phyloP scores from a whole-genome alignment of 192 early-diverging fungal genomes.

The Allomyces macrogynus region DNA sequence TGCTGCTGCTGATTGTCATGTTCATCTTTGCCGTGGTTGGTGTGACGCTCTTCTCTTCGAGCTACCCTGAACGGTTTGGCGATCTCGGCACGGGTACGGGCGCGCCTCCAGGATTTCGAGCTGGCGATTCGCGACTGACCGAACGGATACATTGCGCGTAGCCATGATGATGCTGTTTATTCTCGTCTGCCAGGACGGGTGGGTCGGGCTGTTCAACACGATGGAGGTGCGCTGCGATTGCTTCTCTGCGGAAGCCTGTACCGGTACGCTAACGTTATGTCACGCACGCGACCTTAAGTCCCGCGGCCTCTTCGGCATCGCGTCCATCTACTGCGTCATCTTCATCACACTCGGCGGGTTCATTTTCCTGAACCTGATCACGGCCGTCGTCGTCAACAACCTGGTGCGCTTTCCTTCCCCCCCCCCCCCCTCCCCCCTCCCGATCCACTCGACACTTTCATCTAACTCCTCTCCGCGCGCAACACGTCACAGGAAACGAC shows the following conservation, averaged over 20 bases:
- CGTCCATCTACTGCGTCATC: slow-evolving; percentile 12
- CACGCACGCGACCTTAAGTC: no score
- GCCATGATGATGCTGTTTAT: slow-evolving; percentile 17
- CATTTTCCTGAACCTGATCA: slow-evolving; percentile 20
- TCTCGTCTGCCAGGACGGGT: slow-evolving; percentile 16
- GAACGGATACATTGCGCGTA: not conserved
- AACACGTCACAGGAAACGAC: slow-evolving; percentile 5
- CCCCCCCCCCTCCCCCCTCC: not conserved
- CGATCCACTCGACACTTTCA: not conserved
- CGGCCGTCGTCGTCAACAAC: slow-evolving; percentile 23
- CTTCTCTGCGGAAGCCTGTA: not conserved
- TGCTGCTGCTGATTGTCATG: slow-evolving; percentile 15
- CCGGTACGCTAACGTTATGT: no score
- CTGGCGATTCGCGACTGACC: no score
- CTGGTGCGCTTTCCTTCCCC: slow-evolving; percentile 11
- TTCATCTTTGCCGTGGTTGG: slow-evolving; percentile 19
- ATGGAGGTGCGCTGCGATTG: slow-evolving; percentile 5
- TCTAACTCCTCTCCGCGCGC: not conserved
- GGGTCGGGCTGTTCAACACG: slow-evolving; percentile 12
- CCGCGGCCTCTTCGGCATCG: no score
- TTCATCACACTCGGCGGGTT: slow-evolving; percentile 18
- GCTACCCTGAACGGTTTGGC: slow-evolving; percentile 9
- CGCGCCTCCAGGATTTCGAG: no score
- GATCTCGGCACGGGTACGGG: slow-evolving; percentile 8
- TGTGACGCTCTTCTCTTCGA: slow-evolving; percentile 15